Percentiles rank a stretch among this genome's conserved stretches.
These are phyloP conservation scores for Blastobotrys elegans DNA, from an alignment of 1,139 yeast species.

Conservation along the genomic window DNA sequence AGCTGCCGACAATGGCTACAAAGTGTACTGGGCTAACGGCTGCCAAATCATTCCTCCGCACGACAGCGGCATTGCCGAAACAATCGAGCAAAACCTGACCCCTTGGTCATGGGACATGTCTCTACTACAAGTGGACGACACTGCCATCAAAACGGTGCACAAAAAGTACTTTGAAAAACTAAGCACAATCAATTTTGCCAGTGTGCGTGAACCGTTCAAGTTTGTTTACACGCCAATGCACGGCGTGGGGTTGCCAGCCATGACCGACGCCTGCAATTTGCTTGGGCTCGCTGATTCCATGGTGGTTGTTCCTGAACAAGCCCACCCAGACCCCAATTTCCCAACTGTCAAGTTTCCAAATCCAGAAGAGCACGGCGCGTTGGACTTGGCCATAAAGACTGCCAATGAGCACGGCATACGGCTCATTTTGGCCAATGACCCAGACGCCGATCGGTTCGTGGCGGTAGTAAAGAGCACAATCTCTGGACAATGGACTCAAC, in stretches of 20 bases:
- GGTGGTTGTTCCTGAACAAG: conserved; percentile 56
- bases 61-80: conserved; percentile 63
- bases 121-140: conserved; percentile 9
- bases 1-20: conserved; percentile 88
- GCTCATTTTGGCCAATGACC: conserved; percentile 84
- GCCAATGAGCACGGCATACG: conserved; percentile 45
- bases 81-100: conserved; percentile 53
- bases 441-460: conserved; percentile 92
- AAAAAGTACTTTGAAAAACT: conserved; percentile 23
- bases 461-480: conserved; percentile 48
- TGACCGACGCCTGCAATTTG: conserved; percentile 28
- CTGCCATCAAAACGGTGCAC: conserved; percentile 17
- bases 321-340: conserved; percentile 74
- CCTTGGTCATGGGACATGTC: conserved; percentile 47
- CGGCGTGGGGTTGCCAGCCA: conserved; percentile 66
- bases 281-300: conserved; percentile 29
- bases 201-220: conserved; percentile 3
- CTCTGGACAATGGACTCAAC: conserved; percentile 58
- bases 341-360: conserved; percentile 87
- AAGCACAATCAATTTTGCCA: conserved; percentile 4
- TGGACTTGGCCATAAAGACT: conserved; percentile 58
- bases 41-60: conserved; percentile 95
- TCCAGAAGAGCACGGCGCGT: conserved; percentile 93
- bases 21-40: conserved; percentile 89
- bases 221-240: conserved; percentile 93